Base-by-base conservation (phyloP, 768 basidiomycete genomes). In the Amanita inopinata region DNA sequence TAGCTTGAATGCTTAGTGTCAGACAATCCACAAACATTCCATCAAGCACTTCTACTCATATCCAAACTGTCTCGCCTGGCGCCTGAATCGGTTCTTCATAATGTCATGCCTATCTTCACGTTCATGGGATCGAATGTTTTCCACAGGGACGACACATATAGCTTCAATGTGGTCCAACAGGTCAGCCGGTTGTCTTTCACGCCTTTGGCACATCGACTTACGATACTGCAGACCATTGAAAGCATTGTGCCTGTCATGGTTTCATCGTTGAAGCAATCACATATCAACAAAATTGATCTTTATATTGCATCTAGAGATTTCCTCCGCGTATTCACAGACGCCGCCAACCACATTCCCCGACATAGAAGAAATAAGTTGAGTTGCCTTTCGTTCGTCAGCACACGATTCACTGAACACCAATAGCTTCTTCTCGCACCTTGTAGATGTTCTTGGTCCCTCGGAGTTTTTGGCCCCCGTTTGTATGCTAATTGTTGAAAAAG, bases 71-170 rank as follows among this genome's bases (percentile, higher is more conserved):
- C 90, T 2, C 74, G 80, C 12, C 67, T 97, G 25, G 80, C 83
- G 0, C 92, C 94, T 0, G 89, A 93, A 43, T 86, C 90, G 8
- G 89, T 94, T 22, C 69, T 98, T 9, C 89, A 87, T 55, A 91
- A 94, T 51, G 74, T 97, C 38, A 96, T 99, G 89, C 94, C 96
- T 3, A 81, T 99, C 33, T 98, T 99, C 67, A 97, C 93, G 0
- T 98, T 97, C 64, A 97, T 98, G 90, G 94, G 96, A 14, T 89
- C 93, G n/a, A 93, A 90, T 48, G 82, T 97, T 12, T 88, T 97
- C 67, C 94, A 96, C 55, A 76, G 92, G 35, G 96, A 99, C 51
- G 96, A 99, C 56, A 77, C 84, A 0, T 93, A 94, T 62, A 93
- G 87, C 55, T 94, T 96, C 69, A 78, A 80, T 27, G 92, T 98